A percentile compares a stretch with the other conserved stretches of the same genome.
These are phyloP conservation scores for Puccinia triticina DNA, from an alignment of 1,284 basidiomycete species.

Conservation along the genomic window DNA sequence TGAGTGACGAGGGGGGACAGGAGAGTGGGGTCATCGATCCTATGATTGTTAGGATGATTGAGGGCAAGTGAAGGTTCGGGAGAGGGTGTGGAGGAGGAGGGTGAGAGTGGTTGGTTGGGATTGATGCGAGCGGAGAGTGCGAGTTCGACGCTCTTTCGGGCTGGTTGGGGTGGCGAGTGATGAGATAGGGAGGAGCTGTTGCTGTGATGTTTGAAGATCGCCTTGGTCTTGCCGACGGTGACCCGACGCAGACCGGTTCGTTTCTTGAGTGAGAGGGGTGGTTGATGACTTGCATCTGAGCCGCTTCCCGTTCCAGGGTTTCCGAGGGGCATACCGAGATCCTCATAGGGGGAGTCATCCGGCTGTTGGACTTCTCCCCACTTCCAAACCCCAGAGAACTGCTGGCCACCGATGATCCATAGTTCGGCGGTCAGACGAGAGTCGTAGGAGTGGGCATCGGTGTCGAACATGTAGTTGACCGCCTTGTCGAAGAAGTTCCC, in stretches of 20 bases:
- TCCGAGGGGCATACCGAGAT: not conserved
- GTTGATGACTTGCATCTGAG: slow-evolving; percentile 22
- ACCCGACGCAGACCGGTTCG: slow-evolving; percentile 33
- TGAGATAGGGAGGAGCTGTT: not conserved
- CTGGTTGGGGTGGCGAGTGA: not conserved
- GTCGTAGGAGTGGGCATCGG: slow-evolving; percentile 44
- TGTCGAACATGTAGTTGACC: slow-evolving; percentile 50
- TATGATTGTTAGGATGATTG: slow-evolving; percentile 16
- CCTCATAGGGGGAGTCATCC: not conserved
- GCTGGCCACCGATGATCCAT: slow-evolving; percentile 50
- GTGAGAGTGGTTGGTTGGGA: slow-evolving; percentile 57
- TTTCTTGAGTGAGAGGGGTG: slow-evolving; percentile 16
- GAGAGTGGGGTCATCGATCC: not conserved
- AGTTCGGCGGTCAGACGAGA: slow-evolving; percentile 21
- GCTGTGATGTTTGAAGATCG: slow-evolving; percentile 37
- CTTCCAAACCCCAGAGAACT: slow-evolving; percentile 45
- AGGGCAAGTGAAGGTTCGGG: slow-evolving; percentile 31
- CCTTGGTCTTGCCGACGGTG: slow-evolving; percentile 25
- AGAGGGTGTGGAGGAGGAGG: slow-evolving; percentile 16
- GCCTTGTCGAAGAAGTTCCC: slow-evolving; percentile 50
- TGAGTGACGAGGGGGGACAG: slow-evolving; percentile 60
- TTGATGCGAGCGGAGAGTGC: slow-evolving; percentile 60
- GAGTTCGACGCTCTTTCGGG: slow-evolving; percentile 13
- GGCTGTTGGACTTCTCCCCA: slow-evolving; percentile 19
- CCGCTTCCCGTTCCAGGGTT: slow-evolving; percentile 17